Base-by-base conservation (phyloP, 1,139 yeast genomes). In the Suhomyces bokatorum region DNA sequence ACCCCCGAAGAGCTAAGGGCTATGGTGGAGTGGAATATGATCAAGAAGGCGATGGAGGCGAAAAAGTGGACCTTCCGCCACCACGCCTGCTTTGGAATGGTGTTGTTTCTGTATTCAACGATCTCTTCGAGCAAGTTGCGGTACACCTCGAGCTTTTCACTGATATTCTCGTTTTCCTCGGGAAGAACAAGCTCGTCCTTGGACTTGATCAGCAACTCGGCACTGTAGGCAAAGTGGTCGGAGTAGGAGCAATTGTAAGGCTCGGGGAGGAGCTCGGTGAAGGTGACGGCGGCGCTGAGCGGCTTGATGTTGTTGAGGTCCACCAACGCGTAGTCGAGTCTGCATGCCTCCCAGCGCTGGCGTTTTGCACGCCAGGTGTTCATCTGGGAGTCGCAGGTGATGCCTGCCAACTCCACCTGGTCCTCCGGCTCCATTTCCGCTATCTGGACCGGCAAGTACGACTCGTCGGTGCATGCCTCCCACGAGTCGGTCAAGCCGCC, bases 161-260 rank as follows among this genome's bases (percentile, higher is more conserved):
- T 46, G 29, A 32, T 26, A 11, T 45, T 30, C 20, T 45, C 45
- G 34, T 17, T 17, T 3, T 35, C 32, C 6, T 27, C 26, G 3
- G 49, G 46, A 14, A 32, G 32, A 8, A 36, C 33, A 14, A 32
- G 33, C 7, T 48, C 50, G 9, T 32, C 47, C n/a, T 44, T 45
- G 12, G 45, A 35, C 31, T 49, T 51, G 29, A 64, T 47, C 15
- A 41, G 40, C 33, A 84, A 61, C 14, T 80, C 79, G 14, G 88
- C 83, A 28, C 80, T 70, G 57, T 90, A 87, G 0, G 93, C 99
- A 73, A 95, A 93, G 69, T 93, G 99, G 61, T 93, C 99, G 0
- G 97, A 89, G 53, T 80, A 85, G 5, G 96, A 86, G 53, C 75
- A 70, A 7, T 87, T 84, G 12, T 80, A 66, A 2, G 73, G 72